Percentiles rank a stretch among this genome's conserved stretches.
Evolutionary conservation across 2,329 filamentous ascomycete genomes (phyloP).

Genomic region (Dothiorella sarmentorum): DNA sequence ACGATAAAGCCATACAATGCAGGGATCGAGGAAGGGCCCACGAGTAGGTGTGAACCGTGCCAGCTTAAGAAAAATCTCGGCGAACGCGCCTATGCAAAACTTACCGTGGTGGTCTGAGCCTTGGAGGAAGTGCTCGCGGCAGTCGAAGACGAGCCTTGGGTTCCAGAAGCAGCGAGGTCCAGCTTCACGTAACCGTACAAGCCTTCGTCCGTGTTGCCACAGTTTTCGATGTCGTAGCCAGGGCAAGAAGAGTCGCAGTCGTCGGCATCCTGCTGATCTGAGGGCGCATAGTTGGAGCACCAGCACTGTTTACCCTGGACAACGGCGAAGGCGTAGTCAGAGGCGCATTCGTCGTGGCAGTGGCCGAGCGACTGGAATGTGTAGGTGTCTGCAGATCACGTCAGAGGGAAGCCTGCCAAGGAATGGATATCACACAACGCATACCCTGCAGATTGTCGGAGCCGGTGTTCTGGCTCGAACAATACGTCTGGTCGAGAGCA

Average conservation of each 20-base stretch:
- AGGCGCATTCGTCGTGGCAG: constrained; percentile 59
- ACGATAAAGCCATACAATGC: background rate
- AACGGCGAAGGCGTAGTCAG: constrained; percentile 63
- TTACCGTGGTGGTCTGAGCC: constrained; percentile 15
- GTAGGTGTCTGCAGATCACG: constrained; percentile 28
- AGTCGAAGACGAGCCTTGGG: constrained; percentile 41
- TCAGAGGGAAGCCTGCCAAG: background rate
- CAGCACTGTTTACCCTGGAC: constrained; percentile 65
- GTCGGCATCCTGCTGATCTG: constrained; percentile 33
- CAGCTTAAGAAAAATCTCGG: background rate
- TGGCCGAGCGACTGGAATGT: constrained; percentile 64
- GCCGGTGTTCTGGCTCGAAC: constrained; percentile 44
- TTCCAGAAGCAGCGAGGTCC: constrained; percentile 55
- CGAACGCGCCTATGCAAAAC: background rate
- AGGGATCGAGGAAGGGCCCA: background rate
- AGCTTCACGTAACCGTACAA: constrained; percentile 62
- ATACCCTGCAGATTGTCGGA: constrained; percentile 34
- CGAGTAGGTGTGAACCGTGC: background rate
- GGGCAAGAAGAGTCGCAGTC: constrained; percentile 61
- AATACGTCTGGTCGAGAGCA: constrained; percentile 37
- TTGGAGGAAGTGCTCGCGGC: constrained; percentile 20
- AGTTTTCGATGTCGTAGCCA: constrained; percentile 64
- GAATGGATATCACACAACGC: constrained; percentile 10
- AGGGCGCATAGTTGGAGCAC: constrained; percentile 69
- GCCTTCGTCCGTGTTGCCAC: constrained; percentile 54